Base-by-base conservation (phyloP, 345 rosid genomes). In the Linum usitatissimum region DNA sequence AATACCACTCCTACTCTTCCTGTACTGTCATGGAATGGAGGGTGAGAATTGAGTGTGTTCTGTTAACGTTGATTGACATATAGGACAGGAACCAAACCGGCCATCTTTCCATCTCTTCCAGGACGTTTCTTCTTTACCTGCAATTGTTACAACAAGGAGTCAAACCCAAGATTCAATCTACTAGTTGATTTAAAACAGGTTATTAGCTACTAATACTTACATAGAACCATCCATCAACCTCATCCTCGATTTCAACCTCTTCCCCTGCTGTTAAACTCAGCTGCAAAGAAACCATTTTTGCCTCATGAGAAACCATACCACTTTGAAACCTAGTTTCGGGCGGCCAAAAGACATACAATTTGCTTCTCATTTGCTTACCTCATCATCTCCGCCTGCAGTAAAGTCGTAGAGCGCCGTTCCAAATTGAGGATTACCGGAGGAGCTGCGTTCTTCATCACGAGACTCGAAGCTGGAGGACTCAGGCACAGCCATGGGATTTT, bases 91-190 rank as follows among this genome's bases (percentile, higher is more conserved):
- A 93, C 99, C 14, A 90, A 86, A 63, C 99, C 97, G 19, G 92
- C 90, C 96, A 90, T 84, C 75, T 90, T 93, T 62, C 96, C 97
- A 70, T 90, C 96, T 78, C 99, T 80, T 5, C 97, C 97, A 5
- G 97, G 99, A 34, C 97, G 90, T 70, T 86, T 90, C 80, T 93
- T 93, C 83, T 87, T 93, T 66, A 93, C 99, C 99, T 93, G 90
- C 67, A 70, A 64, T 56, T 42, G 18, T 18, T 18, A 18, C 21
- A 34, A 4, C 8, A 34, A 34, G 1, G 38, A 1, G 38, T 34
- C 38, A 34, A 34, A 2, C 36, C 36, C 6, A 31, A 7, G 4
- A 34, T 15, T 45, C 51, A 45, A 45, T 45, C 3, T 12, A 15
- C 3, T 12, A 15, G 9, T 21, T 20, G 2, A 5, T 7, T 18